phyloP scores from a whole-genome alignment of 495 filamentous ascomycete species.

The Penicillium daleae region DNA sequence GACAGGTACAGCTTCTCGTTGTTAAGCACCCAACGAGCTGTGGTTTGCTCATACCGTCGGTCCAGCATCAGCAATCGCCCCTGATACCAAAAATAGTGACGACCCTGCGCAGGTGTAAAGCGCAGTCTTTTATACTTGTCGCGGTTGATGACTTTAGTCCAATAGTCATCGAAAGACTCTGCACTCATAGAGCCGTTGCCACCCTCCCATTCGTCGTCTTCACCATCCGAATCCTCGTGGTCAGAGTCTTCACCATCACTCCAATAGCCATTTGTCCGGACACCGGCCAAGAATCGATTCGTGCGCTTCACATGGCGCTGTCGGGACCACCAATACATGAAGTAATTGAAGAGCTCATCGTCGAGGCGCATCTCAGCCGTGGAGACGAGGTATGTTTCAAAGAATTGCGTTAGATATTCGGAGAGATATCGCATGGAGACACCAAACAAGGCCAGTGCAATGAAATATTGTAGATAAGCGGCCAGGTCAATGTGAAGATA shows the following conservation, averaged over 20 bases:
- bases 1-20: slow-evolving; percentile 66
- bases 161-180: slow-evolving; percentile 47
- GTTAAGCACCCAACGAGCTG: slow-evolving; percentile 35
- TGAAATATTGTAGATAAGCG: slow-evolving; percentile 65
- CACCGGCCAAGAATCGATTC: slow-evolving; percentile 64
- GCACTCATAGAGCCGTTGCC: neutral
- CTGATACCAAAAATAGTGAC: slow-evolving; percentile 68
- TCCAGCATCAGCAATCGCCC: slow-evolving; percentile 59
- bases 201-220: slow-evolving; percentile 25
- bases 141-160: slow-evolving; percentile 46
- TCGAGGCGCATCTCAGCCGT: slow-evolving; percentile 66
- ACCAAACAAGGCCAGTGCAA: slow-evolving; percentile 53
- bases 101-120: slow-evolving; percentile 67
- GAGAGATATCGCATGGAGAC: slow-evolving; percentile 56
- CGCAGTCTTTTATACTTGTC: slow-evolving; percentile 62
- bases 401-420: slow-evolving; percentile 41
- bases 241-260: slow-evolving; percentile 48
- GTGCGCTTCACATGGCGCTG: slow-evolving; percentile 61
- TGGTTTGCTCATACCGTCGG: slow-evolving; percentile 42
- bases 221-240: slow-evolving; percentile 36
- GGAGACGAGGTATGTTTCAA: slow-evolving; percentile 45
- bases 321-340: slow-evolving; percentile 70
- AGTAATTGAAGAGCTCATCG: slow-evolving; percentile 69
- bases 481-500: slow-evolving; percentile 72
- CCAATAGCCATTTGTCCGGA: slow-evolving; percentile 55